Conservation (phyloP, 2,329 filamentous ascomycete genomes). For the Penicillium italicum region DNA sequence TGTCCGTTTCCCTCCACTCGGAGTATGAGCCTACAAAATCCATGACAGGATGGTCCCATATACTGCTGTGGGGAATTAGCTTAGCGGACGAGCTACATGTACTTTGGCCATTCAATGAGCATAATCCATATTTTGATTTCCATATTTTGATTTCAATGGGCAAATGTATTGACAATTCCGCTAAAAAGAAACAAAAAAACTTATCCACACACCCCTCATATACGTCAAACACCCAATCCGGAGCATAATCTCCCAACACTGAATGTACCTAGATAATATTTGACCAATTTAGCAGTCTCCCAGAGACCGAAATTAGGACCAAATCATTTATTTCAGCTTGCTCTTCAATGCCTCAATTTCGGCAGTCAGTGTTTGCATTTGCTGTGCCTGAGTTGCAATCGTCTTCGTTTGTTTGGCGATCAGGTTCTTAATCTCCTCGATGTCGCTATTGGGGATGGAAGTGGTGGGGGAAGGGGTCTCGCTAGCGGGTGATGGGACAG, state of each 20-base stretch:
- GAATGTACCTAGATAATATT: not conserved
- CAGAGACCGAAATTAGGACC: not conserved
- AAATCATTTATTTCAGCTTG: slow-evolving; percentile 53
- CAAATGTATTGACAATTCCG: slow-evolving; percentile 26
- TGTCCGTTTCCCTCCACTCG: not conserved
- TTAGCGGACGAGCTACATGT: not conserved
- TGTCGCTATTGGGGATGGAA: slow-evolving; percentile 57
- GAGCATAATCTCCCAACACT: not conserved
- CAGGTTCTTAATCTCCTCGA: slow-evolving; percentile 73
- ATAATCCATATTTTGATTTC: too few species aligned
- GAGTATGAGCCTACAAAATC: not conserved
- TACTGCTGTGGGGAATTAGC: not conserved
- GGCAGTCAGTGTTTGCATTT: slow-evolving; percentile 65
- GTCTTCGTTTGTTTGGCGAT: slow-evolving; percentile 74
- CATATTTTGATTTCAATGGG: slow-evolving; percentile 10
- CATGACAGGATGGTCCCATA: not conserved
- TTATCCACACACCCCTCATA: slow-evolving; percentile 22
- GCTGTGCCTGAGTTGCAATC: slow-evolving; percentile 71
- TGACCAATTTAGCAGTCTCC: not conserved
- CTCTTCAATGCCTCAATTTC: slow-evolving; percentile 81
- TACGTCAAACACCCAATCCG: slow-evolving; percentile 11
- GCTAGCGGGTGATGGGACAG: slow-evolving; percentile 31
- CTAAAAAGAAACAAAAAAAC: slow-evolving; percentile 22
- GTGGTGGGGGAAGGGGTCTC: slow-evolving; percentile 25
- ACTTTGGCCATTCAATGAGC: not conserved